Conservation (phyloP, 2,329 filamentous ascomycete genomes). For the Nemania diffusa region DNA sequence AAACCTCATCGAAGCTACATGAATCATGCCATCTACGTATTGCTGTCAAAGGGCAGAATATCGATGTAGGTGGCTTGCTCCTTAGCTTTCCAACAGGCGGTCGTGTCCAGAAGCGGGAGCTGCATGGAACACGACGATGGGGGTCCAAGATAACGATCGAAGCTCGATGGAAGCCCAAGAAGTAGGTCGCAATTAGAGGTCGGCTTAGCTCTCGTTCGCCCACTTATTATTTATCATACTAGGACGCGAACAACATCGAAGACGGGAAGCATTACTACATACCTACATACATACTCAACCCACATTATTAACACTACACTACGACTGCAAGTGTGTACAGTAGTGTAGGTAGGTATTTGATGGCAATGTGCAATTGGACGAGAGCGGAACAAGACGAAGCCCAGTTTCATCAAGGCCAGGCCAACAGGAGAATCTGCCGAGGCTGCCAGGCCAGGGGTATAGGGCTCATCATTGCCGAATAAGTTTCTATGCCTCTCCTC, state of each 20-base stretch:
- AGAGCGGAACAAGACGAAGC: conserved; percentile 14
- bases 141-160: conserved; percentile 50
- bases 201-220: not conserved
- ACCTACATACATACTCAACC: conserved; percentile 13
- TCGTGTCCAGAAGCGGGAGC: conserved; percentile 48
- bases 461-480: conserved; percentile 15
- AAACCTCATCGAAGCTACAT: conserved; percentile 25
- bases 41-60: conserved; percentile 20
- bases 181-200: conserved; percentile 6
- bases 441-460: conserved; percentile 25
- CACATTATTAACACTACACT: conserved; percentile 8
- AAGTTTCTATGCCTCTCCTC: conserved; percentile 7
- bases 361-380: conserved; percentile 11
- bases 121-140: conserved; percentile 47
- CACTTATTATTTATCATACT: conserved; percentile 24
- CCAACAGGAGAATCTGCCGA: conserved; percentile 32
- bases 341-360: not conserved
- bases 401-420: conserved; percentile 17
- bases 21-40: conserved; percentile 20
- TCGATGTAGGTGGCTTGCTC: conserved; percentile 35
- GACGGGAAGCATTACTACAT: conserved; percentile 15
- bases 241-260: not conserved
- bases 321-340: not conserved
- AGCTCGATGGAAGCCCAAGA: conserved; percentile 46
- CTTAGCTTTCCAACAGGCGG: conserved; percentile 36